Evolutionary conservation across 2,329 filamentous ascomycete species (phyloP).

Genomic region (Beauveria pseudobassiana): DNA sequence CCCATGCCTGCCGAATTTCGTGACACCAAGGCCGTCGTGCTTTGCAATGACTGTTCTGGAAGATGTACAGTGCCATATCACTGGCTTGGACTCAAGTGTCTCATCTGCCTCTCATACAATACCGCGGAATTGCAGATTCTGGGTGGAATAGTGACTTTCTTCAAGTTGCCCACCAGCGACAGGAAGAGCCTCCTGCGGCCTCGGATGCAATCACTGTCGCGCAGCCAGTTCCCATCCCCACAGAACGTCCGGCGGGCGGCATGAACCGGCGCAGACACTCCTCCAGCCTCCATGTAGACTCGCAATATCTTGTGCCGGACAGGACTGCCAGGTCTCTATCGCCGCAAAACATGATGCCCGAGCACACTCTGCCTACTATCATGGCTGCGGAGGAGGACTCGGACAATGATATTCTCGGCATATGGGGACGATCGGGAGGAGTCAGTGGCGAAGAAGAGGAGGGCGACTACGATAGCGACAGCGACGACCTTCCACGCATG

Average conservation of each 20-base stretch:
- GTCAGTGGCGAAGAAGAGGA: conserved; percentile 39
- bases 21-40: conserved; percentile 72
- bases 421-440: conserved; percentile 45
- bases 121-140: conserved; percentile 58
- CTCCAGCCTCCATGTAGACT: conserved; percentile 27
- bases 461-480: conserved; percentile 37
- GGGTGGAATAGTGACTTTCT: conserved; percentile 29
- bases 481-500: conserved; percentile 33
- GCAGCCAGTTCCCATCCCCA: conserved; percentile 18
- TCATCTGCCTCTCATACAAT: conserved; percentile 62
- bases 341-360: conserved; percentile 24
- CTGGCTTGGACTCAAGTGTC: conserved; percentile 90
- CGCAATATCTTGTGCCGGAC: conserved; percentile 27
- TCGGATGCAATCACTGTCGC: not conserved
- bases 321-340: conserved; percentile 39
- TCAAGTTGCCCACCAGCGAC: conserved; percentile 20
- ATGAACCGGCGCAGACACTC: conserved; percentile 31
- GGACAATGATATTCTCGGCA: conserved; percentile 48
- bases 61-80: conserved; percentile 85
- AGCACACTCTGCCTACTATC: conserved; percentile 19
- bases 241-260: not conserved
- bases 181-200: conserved; percentile 8
- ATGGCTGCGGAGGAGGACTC: conserved; percentile 36
- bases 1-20: conserved; percentile 85
- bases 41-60: conserved; percentile 91